phyloP scores from a whole-genome alignment of 2,329 filamentous ascomycete species.

The Nemania diffusa region DNA sequence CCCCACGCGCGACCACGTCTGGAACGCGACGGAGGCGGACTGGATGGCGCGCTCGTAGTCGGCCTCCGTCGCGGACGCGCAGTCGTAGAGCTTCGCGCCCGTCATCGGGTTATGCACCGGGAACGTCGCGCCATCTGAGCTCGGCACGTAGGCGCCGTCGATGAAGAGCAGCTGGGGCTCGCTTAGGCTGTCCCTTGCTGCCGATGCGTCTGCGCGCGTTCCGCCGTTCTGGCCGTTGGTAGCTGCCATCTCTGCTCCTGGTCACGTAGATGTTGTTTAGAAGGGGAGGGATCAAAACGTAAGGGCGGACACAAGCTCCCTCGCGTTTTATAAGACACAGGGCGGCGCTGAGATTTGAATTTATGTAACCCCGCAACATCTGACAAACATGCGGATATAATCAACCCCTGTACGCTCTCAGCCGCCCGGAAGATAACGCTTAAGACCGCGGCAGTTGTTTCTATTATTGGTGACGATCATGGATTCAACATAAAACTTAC shows the following conservation, averaged over 20 bases:
- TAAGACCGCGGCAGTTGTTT: not conserved
- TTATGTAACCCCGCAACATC: not conserved
- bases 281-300: not conserved
- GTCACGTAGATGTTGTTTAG: no score
- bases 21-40: slow-evolving; percentile 27
- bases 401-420: slow-evolving; percentile 5
- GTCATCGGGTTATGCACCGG: slow-evolving; percentile 36
- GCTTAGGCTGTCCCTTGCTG: slow-evolving; percentile 9
- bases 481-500: not conserved
- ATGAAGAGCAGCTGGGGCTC: slow-evolving; percentile 33
- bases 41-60: slow-evolving; percentile 36
- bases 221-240: slow-evolving; percentile 1
- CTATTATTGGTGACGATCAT: not conserved
- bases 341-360: not conserved
- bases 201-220: not conserved
- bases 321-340: not conserved
- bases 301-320: not conserved
- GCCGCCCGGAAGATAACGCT: not conserved
- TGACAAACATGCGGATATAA: not conserved
- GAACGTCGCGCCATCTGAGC: slow-evolving; percentile 29
- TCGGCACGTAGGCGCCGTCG: slow-evolving; percentile 22
- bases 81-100: slow-evolving; percentile 32
- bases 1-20: slow-evolving; percentile 33
- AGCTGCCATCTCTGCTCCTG: slow-evolving; percentile 6
- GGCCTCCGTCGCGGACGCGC: slow-evolving; percentile 24